Conservation (phyloP, 768 basidiomycete species). For the Calocybe indica region DNA sequence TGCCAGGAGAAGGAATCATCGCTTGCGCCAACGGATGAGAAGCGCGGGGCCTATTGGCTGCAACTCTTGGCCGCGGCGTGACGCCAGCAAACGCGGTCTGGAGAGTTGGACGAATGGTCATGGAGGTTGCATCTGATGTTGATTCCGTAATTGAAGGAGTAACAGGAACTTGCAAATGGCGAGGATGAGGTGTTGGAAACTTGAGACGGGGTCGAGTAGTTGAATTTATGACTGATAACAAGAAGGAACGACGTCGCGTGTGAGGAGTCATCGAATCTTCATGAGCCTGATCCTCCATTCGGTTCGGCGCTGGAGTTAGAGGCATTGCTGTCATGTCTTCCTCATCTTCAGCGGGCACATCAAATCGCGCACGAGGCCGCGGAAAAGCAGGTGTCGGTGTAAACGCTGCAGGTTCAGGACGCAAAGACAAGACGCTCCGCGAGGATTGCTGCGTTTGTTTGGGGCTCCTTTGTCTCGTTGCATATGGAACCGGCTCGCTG, state of each 20-base stretch:
- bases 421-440: slow-evolving; percentile 44
- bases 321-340: slow-evolving; percentile 29
- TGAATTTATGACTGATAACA: slow-evolving; percentile 80
- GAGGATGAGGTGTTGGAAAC: slow-evolving; percentile 58
- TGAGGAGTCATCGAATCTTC: slow-evolving; percentile 58
- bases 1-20: slow-evolving; percentile 32
- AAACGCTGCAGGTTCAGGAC: slow-evolving; percentile 47
- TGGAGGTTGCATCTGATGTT: slow-evolving; percentile 29
- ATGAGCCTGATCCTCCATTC: slow-evolving; percentile 19
- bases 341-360: slow-evolving; percentile 35
- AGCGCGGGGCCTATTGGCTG: slow-evolving; percentile 23
- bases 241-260: slow-evolving; percentile 72
- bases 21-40: slow-evolving; percentile 68
- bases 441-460: slow-evolving; percentile 25
- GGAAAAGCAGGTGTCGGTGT: slow-evolving; percentile 69
- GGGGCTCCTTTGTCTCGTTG: slow-evolving; percentile 19
- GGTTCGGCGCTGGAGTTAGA: slow-evolving; percentile 18
- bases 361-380: slow-evolving; percentile 57
- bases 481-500: slow-evolving; percentile 35
- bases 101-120: slow-evolving; percentile 23
- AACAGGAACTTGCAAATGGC: slow-evolving; percentile 24
- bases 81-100: slow-evolving; percentile 56
- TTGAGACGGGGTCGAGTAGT: slow-evolving; percentile 70
- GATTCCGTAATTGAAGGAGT: slow-evolving; percentile 27
- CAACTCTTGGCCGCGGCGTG: slow-evolving; percentile 52